These are phyloP conservation scores for Russula sp. DNA, from an alignment of 768 basidiomycete species.

Conservation along the genomic window DNA sequence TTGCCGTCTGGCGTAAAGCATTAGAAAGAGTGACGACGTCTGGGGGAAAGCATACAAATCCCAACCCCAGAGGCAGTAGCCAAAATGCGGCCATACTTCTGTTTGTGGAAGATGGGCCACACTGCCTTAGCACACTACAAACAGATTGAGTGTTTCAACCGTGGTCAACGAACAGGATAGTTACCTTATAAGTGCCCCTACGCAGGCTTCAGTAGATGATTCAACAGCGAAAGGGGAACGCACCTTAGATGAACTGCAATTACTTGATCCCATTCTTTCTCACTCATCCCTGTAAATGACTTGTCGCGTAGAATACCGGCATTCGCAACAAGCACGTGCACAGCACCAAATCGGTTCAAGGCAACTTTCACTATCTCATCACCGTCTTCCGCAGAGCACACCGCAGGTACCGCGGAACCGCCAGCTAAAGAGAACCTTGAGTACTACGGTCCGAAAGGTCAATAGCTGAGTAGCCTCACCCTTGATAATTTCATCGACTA, in stretches of 20 bases:
- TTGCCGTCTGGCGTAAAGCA: conserved; percentile 62
- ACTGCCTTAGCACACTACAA: conserved; percentile 84
- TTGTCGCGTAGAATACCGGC: conserved; percentile 94
- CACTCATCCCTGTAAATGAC: conserved; percentile 82
- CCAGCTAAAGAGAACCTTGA: conserved; percentile 46
- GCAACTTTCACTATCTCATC: conserved; percentile 84
- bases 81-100: conserved; percentile 92
- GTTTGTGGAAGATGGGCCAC: conserved; percentile 95
- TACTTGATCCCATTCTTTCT: conserved; percentile 92
- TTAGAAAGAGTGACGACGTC: background rate
- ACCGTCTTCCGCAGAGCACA: conserved; percentile 89
- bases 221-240: background rate
- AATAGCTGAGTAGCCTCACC: conserved; percentile 36
- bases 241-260: conserved; percentile 75
- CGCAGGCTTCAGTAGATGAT: background rate
- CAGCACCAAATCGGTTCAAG: conserved; percentile 76
- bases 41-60: conserved; percentile 56
- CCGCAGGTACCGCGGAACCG: conserved; percentile 76
- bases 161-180: background rate
- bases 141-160: background rate
- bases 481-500: conserved; percentile 81
- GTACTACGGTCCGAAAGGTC: background rate
- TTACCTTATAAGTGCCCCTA: conserved; percentile 82
- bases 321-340: conserved; percentile 87
- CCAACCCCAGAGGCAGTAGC: conserved; percentile 92